These are phyloP conservation scores for Ganoderma meredithae DNA, from an alignment of 1,284 basidiomycete genomes.

Conservation along the genomic window DNA sequence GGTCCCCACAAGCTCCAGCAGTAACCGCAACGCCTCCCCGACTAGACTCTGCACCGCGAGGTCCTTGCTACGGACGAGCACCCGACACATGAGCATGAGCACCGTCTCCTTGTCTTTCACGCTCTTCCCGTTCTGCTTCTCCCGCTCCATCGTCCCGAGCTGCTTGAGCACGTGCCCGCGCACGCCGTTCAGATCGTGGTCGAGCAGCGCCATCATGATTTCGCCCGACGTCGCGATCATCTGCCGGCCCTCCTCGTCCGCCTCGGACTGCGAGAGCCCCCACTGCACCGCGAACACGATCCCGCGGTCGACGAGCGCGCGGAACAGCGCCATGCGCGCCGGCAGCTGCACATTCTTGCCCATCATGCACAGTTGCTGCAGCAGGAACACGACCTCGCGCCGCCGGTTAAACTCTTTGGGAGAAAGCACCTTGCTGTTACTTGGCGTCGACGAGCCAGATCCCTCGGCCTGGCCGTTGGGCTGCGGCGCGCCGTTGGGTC, in stretches of 20 bases:
- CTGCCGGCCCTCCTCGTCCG: slow-evolving; percentile 46
- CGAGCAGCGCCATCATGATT: slow-evolving; percentile 86
- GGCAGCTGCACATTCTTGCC: slow-evolving; percentile 96
- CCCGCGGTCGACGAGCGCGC: slow-evolving; percentile 88
- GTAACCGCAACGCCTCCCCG: slow-evolving; percentile 86
- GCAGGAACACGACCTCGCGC: slow-evolving; percentile 82
- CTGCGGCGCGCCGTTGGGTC: slow-evolving; percentile 37
- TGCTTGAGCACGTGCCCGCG: slow-evolving; percentile 87
- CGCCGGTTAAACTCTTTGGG: slow-evolving; percentile 58
- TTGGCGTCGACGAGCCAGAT: slow-evolving; percentile 24
- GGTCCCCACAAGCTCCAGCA: slow-evolving; percentile 76
- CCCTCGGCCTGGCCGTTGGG: slow-evolving; percentile 34
- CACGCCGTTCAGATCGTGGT: slow-evolving; percentile 92
- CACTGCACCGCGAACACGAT: slow-evolving; percentile 92
- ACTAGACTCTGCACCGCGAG: slow-evolving; percentile 91
- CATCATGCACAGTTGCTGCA: slow-evolving; percentile 95
- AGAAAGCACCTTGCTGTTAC: slow-evolving; percentile 41
- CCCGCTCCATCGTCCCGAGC: slow-evolving; percentile 70
- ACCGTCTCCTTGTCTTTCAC: slow-evolving; percentile 77
- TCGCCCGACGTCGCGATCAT: slow-evolving; percentile 89
- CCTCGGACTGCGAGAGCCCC: slow-evolving; percentile 65
- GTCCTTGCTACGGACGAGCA: slow-evolving; percentile 83
- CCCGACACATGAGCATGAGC: slow-evolving; percentile 76
- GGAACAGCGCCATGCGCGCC: slow-evolving; percentile 88
- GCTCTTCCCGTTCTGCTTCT: slow-evolving; percentile 59